These are phyloP conservation scores for Tolypocladium cylindrosporum DNA, from an alignment of 2,329 filamentous ascomycete species.

Conservation along the genomic window DNA sequence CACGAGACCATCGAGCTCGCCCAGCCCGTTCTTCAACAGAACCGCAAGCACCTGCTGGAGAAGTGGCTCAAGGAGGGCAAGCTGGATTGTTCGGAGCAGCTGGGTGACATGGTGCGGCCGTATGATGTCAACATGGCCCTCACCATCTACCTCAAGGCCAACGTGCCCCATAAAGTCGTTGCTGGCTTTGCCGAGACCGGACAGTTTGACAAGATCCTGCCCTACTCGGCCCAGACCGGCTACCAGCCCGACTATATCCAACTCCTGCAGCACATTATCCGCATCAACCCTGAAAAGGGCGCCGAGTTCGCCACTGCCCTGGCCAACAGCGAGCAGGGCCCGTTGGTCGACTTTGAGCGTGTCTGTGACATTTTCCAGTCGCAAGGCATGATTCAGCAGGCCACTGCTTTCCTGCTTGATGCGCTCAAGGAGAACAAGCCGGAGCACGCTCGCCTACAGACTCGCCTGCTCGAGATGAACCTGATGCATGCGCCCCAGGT, in stretches of 20 bases:
- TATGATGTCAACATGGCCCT: slow-evolving; percentile 86
- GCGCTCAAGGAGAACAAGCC: slow-evolving; percentile 90
- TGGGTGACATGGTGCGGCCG: slow-evolving; percentile 85
- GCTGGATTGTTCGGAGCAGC: slow-evolving; percentile 88
- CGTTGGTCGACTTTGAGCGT: slow-evolving; percentile 83
- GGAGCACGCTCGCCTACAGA: slow-evolving; percentile 89
- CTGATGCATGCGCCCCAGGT: slow-evolving; percentile 93
- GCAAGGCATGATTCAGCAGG: slow-evolving; percentile 95
- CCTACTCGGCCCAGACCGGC: slow-evolving; percentile 73
- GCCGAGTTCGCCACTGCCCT: slow-evolving; percentile 89
- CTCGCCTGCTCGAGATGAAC: slow-evolving; percentile 95
- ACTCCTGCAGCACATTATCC: slow-evolving; percentile 84
- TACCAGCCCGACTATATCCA: slow-evolving; percentile 95
- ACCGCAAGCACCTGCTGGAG: slow-evolving; percentile 88
- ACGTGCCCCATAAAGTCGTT: slow-evolving; percentile 86
- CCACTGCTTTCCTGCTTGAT: slow-evolving; percentile 94
- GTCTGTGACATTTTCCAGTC: slow-evolving; percentile 98
- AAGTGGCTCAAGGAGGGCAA: slow-evolving; percentile 98
- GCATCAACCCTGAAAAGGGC: slow-evolving; percentile 85
- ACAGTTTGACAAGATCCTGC: slow-evolving; percentile 93
- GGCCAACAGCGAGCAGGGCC: slow-evolving; percentile 78
- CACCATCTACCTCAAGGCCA: slow-evolving; percentile 81
- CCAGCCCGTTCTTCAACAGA: slow-evolving; percentile 83
- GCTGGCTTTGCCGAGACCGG: slow-evolving; percentile 91
- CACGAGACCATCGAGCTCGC: slow-evolving; percentile 92